phyloP scores from a whole-genome alignment of 164 flowering plant genomes.

The Cinnamomum micranthum region DNA sequence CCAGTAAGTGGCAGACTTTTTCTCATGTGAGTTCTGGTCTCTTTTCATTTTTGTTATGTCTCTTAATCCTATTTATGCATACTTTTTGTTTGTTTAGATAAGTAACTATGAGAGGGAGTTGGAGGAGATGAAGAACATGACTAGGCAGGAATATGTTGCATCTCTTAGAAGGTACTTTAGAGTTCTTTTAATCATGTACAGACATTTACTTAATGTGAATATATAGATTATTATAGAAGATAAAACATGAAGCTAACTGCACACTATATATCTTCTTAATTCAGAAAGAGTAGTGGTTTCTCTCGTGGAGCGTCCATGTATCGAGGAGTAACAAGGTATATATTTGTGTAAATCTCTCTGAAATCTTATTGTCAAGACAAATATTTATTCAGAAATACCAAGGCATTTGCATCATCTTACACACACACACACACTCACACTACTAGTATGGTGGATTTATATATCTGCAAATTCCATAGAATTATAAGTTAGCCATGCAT shows the following conservation, averaged over 20 bases:
- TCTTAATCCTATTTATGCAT: not conserved
- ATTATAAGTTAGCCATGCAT: too few species aligned
- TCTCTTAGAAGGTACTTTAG: constrained; percentile 68
- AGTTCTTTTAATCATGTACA: not conserved
- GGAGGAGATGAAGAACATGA: constrained; percentile 97
- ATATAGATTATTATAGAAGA: not conserved
- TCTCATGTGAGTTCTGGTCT: not conserved
- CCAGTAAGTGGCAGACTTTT: constrained; percentile 42
- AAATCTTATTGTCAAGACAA: too few species aligned
- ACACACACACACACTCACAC: too few species aligned
- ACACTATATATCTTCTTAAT: not conserved
- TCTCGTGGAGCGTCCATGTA: constrained; percentile 95
- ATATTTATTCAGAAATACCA: too few species aligned
- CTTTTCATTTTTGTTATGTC: not conserved
- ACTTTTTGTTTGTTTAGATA: constrained; percentile 32
- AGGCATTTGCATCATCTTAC: too few species aligned
- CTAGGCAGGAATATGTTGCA: constrained; percentile 90
- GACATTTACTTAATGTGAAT: too few species aligned
- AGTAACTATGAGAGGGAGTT: constrained; percentile 77
- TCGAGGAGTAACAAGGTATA: constrained; percentile 90
- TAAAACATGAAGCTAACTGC: not conserved
- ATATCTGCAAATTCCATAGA: too few species aligned
- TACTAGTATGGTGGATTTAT: too few species aligned
- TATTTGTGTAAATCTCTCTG: too few species aligned
- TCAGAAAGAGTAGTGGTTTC: constrained; percentile 96